Evolutionary conservation across 2,329 filamentous ascomycete species (phyloP).

Genomic region (Aschersonia sp.): DNA sequence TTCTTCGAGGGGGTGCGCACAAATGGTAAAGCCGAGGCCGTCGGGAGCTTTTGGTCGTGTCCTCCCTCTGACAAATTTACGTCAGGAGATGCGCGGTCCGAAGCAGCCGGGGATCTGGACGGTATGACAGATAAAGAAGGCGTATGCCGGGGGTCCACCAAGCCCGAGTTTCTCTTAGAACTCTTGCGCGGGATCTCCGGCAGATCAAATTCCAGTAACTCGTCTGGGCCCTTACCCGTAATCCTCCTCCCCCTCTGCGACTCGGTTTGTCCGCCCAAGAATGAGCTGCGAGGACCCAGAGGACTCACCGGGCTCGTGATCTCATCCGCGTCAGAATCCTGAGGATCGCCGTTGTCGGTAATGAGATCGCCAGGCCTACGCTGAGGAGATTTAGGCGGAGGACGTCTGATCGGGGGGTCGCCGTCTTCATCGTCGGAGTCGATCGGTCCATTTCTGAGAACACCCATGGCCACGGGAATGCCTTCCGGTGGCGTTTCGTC

Average conservation of each 20-base stretch:
- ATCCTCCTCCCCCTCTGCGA: constrained; percentile 1
- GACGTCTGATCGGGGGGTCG: constrained; percentile 11
- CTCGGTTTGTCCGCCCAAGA: constrained; percentile 5
- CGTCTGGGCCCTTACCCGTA: neutral
- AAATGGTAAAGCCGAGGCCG: constrained; percentile 32
- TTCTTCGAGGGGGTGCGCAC: constrained; percentile 39
- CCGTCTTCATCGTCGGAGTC: constrained; percentile 52
- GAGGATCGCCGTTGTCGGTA: constrained; percentile 30
- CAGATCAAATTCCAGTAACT: constrained; percentile 13
- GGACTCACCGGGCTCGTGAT: constrained; percentile 14
- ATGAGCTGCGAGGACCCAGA: neutral
- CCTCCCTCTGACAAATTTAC: neutral
- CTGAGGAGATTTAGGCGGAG: constrained; percentile 11
- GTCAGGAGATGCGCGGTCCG: constrained; percentile 6
- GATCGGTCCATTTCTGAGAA: constrained; percentile 44
- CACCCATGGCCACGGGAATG: constrained; percentile 49
- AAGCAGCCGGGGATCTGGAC: constrained; percentile 6
- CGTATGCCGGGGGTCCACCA: constrained; percentile 14
- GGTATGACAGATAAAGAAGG: constrained; percentile 1
- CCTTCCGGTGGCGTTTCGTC: constrained; percentile 54
- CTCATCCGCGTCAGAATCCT: constrained; percentile 28
- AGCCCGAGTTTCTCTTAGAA: constrained; percentile 45
- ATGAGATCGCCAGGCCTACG: constrained; percentile 22
- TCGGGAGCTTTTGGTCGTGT: constrained; percentile 5
- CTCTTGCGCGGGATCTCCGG: constrained; percentile 58